A percentile compares a stretch with the other conserved stretches of the same genome.
Conservation (phyloP, 805 yeast species). For the Ogataea kodamae region DNA sequence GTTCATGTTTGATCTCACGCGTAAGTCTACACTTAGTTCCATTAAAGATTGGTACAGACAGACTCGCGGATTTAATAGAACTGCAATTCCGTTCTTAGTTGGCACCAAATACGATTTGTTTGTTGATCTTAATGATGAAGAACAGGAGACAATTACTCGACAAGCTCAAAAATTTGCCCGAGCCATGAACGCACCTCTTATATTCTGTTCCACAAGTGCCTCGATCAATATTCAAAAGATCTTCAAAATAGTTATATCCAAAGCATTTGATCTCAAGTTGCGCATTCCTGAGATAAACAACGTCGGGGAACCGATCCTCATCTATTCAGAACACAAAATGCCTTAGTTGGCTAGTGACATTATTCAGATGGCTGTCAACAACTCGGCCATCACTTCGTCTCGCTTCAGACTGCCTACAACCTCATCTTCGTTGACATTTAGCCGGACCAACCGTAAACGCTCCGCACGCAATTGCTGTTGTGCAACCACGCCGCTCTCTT, state of each 20-base stretch:
- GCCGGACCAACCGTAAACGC: conserved; percentile 57
- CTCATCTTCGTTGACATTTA: conserved; percentile 71
- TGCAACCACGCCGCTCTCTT: conserved; percentile 72
- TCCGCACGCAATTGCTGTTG: conserved; percentile 69
- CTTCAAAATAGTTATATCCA: conserved; percentile 84
- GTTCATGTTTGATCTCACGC: conserved; percentile 85
- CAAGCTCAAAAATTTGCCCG: conserved; percentile 81
- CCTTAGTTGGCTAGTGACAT: no score
- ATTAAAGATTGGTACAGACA: conserved; percentile 93
- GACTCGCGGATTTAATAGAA: conserved; percentile 82
- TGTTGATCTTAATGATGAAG: conserved; percentile 70
- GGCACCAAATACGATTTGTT: conserved; percentile 94
- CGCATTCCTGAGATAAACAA: conserved; percentile 79
- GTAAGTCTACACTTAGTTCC: conserved; percentile 81
- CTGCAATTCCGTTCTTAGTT: conserved; percentile 85
- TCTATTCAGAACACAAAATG: conserved; percentile 54
- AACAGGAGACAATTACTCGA: conserved; percentile 78
- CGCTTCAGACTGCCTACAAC: conserved; percentile 54
- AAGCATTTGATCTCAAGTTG: conserved; percentile 81
- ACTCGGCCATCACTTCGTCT: conserved; percentile 45
- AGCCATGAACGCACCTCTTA: conserved; percentile 81
- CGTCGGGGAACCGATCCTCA: conserved; percentile 87
- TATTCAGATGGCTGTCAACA: conserved; percentile 16
- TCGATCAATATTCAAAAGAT: conserved; percentile 92
- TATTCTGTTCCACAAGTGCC: conserved; percentile 88